A percentile compares a stretch with the other conserved stretches of the same genome.
These are phyloP conservation scores for Triadica sebifera DNA, from an alignment of 345 rosid species.

Conservation along the genomic window DNA sequence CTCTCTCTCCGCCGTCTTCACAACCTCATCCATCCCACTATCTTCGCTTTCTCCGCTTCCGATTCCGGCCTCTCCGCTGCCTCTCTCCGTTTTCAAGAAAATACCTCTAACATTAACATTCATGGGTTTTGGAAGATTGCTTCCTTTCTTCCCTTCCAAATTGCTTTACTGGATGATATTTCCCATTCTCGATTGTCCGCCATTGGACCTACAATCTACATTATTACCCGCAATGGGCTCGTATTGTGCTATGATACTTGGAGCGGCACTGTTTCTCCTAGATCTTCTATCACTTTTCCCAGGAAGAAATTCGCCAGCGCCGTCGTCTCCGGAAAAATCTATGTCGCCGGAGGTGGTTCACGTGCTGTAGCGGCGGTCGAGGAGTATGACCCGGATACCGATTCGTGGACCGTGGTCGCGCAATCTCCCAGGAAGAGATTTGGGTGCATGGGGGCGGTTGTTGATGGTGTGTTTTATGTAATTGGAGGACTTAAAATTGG, in stretches of 20 bases:
- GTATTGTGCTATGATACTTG: slow-evolving; percentile 60
- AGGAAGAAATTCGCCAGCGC: slow-evolving; percentile 80
- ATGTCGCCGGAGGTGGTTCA: slow-evolving; percentile 71
- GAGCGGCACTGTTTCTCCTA: slow-evolving; percentile 39
- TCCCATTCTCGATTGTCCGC: slow-evolving; percentile 58
- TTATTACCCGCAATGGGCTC: slow-evolving; percentile 47
- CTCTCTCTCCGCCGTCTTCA: slow-evolving; percentile 60
- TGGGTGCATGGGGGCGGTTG: slow-evolving; percentile 82
- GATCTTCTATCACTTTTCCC: slow-evolving; percentile 53
- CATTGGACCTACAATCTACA: slow-evolving; percentile 63
- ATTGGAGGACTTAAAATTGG: slow-evolving; percentile 84
- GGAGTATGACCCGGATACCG: slow-evolving; percentile 70
- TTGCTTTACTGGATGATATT: slow-evolving; percentile 27
- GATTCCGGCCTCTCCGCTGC: slow-evolving; percentile 48
- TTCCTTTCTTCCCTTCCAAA: too few relatives aligned
- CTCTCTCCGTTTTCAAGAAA: slow-evolving; percentile 33
- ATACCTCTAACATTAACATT: not conserved
- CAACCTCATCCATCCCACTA: slow-evolving; percentile 47
- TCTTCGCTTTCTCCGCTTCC: slow-evolving; percentile 58
- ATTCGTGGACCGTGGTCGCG: slow-evolving; percentile 61
- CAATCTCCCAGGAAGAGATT: slow-evolving; percentile 60
- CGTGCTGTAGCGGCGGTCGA: slow-evolving; percentile 53
- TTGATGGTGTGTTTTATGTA: slow-evolving; percentile 74
- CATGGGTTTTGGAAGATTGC: slow-evolving; percentile 33
- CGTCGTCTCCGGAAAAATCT: slow-evolving; percentile 55